phyloP scores from a whole-genome alignment of 2,329 filamentous ascomycete genomes.

The Sporothrix schenckii region DNA sequence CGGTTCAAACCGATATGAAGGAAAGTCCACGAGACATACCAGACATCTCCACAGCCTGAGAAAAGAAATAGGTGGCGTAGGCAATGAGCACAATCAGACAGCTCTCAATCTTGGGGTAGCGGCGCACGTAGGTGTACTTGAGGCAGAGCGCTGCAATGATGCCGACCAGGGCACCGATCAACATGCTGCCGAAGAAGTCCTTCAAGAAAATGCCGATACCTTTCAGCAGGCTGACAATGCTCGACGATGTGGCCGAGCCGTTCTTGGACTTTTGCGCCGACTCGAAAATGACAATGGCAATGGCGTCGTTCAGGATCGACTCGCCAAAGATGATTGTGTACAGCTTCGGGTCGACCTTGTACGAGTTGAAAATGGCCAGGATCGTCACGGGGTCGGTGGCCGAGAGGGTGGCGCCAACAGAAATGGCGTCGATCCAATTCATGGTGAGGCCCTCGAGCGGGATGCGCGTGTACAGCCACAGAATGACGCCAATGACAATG shows the following conservation, averaged over 20 bases:
- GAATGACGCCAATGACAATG: conserved; percentile 84
- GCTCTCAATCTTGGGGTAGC: conserved; percentile 95
- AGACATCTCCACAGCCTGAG: conserved; percentile 92
- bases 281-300: conserved; percentile 98
- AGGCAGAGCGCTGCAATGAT: conserved; percentile 83
- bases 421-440: conserved; percentile 93
- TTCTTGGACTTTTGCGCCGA: conserved; percentile 91
- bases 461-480: conserved; percentile 86
- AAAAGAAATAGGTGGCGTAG: conserved; percentile 97
- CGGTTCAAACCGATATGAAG: background rate
- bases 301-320: conserved; percentile 95
- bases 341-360: conserved; percentile 97
- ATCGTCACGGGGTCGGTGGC: conserved; percentile 98
- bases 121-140: conserved; percentile 91
- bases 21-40: conserved; percentile 54
- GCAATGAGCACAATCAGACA: conserved; percentile 91
- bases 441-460: conserved; percentile 84
- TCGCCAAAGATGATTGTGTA: conserved; percentile 99
- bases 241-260: conserved; percentile 70
- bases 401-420: conserved; percentile 91
- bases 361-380: conserved; percentile 97
- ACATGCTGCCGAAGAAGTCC: conserved; percentile 90
- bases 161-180: conserved; percentile 86
- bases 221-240: conserved; percentile 81
- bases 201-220: conserved; percentile 92